Evolutionary conservation across 495 filamentous ascomycete genomes (phyloP).

Genomic region (Astrothelium subdiscretum): DNA sequence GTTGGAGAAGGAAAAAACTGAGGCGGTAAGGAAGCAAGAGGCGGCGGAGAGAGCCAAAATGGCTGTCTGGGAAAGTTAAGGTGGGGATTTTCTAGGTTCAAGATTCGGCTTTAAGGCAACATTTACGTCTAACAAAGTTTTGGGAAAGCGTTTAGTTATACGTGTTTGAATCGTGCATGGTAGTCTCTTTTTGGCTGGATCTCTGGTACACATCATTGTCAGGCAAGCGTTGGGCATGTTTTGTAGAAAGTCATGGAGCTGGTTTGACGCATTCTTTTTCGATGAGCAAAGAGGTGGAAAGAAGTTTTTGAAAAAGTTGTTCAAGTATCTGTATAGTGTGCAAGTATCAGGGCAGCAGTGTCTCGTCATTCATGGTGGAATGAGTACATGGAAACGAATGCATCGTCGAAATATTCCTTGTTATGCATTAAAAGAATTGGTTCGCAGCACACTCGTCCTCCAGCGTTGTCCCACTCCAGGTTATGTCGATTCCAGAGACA

Average conservation of each 20-base stretch:
- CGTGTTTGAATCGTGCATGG: too few relatives aligned
- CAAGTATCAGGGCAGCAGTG: not conserved
- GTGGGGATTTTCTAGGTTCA: not conserved
- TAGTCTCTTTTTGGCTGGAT: too few relatives aligned
- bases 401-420: not conserved
- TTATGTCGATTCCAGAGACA: not conserved
- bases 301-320: too few relatives aligned
- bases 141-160: too few relatives aligned
- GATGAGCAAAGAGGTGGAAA: too few relatives aligned
- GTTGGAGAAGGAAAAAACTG: conserved; percentile 60
- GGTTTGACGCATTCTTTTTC: not conserved
- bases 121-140: too few relatives aligned
- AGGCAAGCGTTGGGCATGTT: not conserved
- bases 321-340: not conserved
- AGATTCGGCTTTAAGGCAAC: too few relatives aligned
- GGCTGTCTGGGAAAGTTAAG: conserved; percentile 71
- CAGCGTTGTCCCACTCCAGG: not conserved
- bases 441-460: not conserved
- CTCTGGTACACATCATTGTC: not conserved
- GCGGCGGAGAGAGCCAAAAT: conserved; percentile 60
- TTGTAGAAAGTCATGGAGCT: not conserved
- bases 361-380: not conserved
- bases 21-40: conserved; percentile 47
- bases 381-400: not conserved
- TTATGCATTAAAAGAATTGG: not conserved